A percentile compares a stretch with the other conserved stretches of the same genome.
Conservation (phyloP, 805 yeast genomes). For the Yamadazyma philogaea region DNA sequence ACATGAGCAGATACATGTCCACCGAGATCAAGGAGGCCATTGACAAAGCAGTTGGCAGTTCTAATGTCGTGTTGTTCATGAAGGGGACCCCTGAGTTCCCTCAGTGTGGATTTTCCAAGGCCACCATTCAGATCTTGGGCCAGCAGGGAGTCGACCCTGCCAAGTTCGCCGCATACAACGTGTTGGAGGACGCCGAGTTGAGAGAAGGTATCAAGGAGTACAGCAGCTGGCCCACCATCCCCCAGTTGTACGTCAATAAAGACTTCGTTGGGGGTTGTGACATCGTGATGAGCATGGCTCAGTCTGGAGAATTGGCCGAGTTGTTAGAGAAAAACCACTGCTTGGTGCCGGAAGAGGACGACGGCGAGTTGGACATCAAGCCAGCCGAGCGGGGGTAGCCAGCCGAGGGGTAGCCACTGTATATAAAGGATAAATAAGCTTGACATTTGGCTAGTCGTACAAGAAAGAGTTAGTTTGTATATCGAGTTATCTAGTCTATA, state of each 20-base stretch:
- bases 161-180: slow-evolving; percentile 96
- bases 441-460: background rate
- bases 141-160: slow-evolving; percentile 96
- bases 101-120: slow-evolving; percentile 95
- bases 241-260: slow-evolving; percentile 85
- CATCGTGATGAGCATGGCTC: slow-evolving; percentile 87
- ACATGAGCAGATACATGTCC: slow-evolving; percentile 51
- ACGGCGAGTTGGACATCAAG: slow-evolving; percentile 32
- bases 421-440: background rate
- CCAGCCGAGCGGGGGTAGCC: slow-evolving; percentile 32
- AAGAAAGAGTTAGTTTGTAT: background rate
- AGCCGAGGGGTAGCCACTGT: background rate
- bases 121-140: slow-evolving; percentile 89
- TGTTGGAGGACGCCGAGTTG: slow-evolving; percentile 88
- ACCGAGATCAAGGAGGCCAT: slow-evolving; percentile 82
- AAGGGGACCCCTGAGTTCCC: slow-evolving; percentile 98
- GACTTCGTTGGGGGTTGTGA: slow-evolving; percentile 99
- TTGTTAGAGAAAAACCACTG: slow-evolving; percentile 76
- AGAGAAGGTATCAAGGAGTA: slow-evolving; percentile 95
- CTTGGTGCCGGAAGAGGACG: slow-evolving; percentile 76
- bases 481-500: slow-evolving; percentile 2
- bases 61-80: slow-evolving; percentile 96
- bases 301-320: slow-evolving; percentile 84
- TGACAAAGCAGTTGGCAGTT: slow-evolving; percentile 77
- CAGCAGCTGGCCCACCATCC: slow-evolving; percentile 97